Evolutionary conservation across 106 monocot genomes (phyloP), one percentile per base, ranked within the genome.

Genomic region (Narthecium ossifragum): DNA sequence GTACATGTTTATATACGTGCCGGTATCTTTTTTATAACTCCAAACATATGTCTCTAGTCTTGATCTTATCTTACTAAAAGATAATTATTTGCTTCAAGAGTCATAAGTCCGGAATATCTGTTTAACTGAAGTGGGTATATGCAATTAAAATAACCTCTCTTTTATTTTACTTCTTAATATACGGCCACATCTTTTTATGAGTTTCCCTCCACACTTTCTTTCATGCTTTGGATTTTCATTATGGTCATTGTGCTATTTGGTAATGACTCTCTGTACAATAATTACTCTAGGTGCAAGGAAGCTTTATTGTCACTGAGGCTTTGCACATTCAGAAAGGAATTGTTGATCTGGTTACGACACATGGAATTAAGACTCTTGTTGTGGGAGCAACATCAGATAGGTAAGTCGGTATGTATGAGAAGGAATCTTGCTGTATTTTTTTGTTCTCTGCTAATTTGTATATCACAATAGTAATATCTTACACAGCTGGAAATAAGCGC

Each of bases 251-350:
- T 52, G 13, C 10, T 14, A 23, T 8, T 45, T 5, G 9, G 49
- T 37, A 59, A 17, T 34, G 48, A 31, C 24, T 27, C 17, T 46
- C 4, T 24, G 4, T 6, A 20, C 51, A 24, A 17, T 11, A 43
- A 43, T 43, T 43, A 18, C 9, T 18, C 10, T 36, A 91, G 91
- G 82, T 86, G 31, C 73, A 80, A 59, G 62, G 79, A 57, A 78
- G 23, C 17, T 46, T 78, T 56, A 26, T 80, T 41, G 39, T 72
- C 12, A 69, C 40, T 58, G 83, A 92, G 51, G 57, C 52, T 43
- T 59, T 48, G 17, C 70, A 78, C 43, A 61, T 92, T 61, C 73
- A 62, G 21, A 69, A 75, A 59, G 92, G 86, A 69, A 83, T 92
- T 64, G 51, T 83, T 7, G 58, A 83, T 64, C 30, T 86, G 46